A percentile compares a stretch with the other conserved stretches of the same genome.
Conservation (phyloP, 2,329 filamentous ascomycete genomes). For the Penicillium sclerotiorum region DNA sequence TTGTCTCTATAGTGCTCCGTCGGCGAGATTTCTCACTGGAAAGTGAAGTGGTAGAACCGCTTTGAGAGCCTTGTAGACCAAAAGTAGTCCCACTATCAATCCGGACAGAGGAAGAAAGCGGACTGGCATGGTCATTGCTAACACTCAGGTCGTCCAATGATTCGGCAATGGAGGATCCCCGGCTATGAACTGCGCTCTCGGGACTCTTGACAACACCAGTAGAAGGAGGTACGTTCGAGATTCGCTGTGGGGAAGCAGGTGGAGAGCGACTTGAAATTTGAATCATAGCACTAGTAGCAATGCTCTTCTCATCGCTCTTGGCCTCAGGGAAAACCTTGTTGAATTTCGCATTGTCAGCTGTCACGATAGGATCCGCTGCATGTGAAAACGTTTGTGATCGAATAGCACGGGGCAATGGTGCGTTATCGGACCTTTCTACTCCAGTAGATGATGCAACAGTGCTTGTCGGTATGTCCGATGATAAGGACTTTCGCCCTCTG, state of each 20-base stretch:
- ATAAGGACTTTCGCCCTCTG: slow-evolving; percentile 31
- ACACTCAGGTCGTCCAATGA: slow-evolving; percentile 38
- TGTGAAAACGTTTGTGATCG: slow-evolving; percentile 65
- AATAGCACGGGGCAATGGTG: slow-evolving; percentile 57
- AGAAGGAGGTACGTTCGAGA: slow-evolving; percentile 49
- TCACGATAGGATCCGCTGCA: slow-evolving; percentile 66
- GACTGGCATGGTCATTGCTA: slow-evolving; percentile 24
- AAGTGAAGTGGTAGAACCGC: slow-evolving; percentile 29
- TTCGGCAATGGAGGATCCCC: slow-evolving; percentile 56
- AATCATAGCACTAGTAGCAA: slow-evolving; percentile 67
- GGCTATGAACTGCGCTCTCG: slow-evolving; percentile 40
- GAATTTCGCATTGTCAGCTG: slow-evolving; percentile 66
- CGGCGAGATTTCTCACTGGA: slow-evolving; percentile 31
- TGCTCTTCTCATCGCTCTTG: slow-evolving; percentile 59
- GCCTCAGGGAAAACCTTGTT: slow-evolving; percentile 62
- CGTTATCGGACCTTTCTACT: slow-evolving; percentile 37
- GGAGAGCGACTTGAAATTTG: slow-evolving; percentile 66
- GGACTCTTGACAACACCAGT: slow-evolving; percentile 38
- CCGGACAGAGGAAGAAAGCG: slow-evolving; percentile 32
- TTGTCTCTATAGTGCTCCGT: slow-evolving; percentile 34
- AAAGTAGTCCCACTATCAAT: slow-evolving; percentile 26
- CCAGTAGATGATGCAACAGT: slow-evolving; percentile 30
- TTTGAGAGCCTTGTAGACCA: slow-evolving; percentile 23
- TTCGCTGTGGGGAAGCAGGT: slow-evolving; percentile 55
- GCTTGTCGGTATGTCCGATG: slow-evolving; percentile 23